These are phyloP conservation scores for Mimosa pudica DNA, from an alignment of 306 rosid species.

Conservation along the genomic window DNA sequence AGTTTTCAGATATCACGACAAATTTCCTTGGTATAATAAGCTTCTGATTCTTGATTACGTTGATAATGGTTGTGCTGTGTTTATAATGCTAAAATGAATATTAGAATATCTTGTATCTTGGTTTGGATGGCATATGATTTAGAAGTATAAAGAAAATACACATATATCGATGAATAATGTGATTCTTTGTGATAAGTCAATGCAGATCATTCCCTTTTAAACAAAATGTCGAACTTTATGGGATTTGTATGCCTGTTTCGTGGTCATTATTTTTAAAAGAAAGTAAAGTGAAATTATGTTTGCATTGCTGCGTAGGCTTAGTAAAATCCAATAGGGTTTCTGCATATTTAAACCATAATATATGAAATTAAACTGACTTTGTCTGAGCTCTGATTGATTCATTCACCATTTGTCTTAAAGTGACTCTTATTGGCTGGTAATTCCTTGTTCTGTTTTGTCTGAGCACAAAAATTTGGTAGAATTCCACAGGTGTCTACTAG, in stretches of 20 bases:
- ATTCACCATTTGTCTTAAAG: neutral
- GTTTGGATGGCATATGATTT: neutral
- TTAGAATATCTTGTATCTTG: conserved; percentile 4
- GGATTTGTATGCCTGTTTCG: neutral
- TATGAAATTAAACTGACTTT: neutral
- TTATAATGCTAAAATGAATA: conserved; percentile 19
- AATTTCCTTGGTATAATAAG: conserved; percentile 73
- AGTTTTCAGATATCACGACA: conserved; percentile 71
- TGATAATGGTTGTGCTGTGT: conserved; percentile 8
- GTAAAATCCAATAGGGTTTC: neutral
- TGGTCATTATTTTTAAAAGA: neutral
- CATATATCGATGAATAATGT: neutral
- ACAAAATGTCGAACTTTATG: neutral
- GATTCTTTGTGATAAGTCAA: conserved; percentile 4
- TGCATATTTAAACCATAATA: neutral
- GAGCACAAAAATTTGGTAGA: neutral
- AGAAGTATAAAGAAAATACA: neutral
- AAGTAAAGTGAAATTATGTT: neutral
- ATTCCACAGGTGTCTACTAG: neutral
- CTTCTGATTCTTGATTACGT: conserved; percentile 5
- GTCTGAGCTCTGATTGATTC: neutral
- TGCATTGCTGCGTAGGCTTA: neutral
- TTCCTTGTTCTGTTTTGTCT: neutral
- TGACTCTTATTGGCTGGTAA: neutral
- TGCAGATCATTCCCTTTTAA: conserved; percentile 8